Percentiles rank a stretch among this genome's conserved stretches.
These are phyloP conservation scores for Xerocomellus amylosporus DNA, from an alignment of 768 basidiomycete genomes.

Conservation along the genomic window DNA sequence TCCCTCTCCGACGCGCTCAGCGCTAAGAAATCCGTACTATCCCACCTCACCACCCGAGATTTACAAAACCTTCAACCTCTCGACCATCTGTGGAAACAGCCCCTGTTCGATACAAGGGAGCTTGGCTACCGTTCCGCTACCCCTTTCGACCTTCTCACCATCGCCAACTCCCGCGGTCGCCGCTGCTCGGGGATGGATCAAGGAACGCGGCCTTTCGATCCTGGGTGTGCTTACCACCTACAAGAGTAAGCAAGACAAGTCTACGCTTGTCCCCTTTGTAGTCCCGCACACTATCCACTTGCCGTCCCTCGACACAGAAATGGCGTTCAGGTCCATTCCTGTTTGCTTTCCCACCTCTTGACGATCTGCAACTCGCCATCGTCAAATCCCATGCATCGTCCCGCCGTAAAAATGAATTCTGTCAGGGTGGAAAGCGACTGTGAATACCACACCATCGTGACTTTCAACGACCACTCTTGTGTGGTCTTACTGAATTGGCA, in stretches of 20 bases:
- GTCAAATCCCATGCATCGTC: too few relatives aligned
- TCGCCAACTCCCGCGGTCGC: conserved; percentile 11
- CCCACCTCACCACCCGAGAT: conserved; percentile 66
- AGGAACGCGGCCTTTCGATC: conserved; percentile 57
- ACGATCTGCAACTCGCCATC: background rate
- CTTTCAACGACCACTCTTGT: too few relatives aligned
- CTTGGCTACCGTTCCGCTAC: conserved; percentile 77
- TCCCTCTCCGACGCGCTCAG: conserved; percentile 45
- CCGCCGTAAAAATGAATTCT: too few relatives aligned
- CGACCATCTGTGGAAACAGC: conserved; percentile 20
- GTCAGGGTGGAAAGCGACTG: too few relatives aligned
- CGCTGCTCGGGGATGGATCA: conserved; percentile 55
- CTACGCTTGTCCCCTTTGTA: too few relatives aligned
- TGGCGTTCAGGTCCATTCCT: background rate
- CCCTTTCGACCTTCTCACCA: conserved; percentile 43
- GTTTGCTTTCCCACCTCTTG: background rate
- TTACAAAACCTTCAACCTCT: conserved; percentile 67
- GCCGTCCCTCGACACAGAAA: too few relatives aligned
- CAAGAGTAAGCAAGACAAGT: too few relatives aligned
- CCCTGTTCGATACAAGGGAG: conserved; percentile 57
- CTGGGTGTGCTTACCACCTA: conserved; percentile 83
- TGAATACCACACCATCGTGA: too few relatives aligned
- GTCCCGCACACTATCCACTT: too few relatives aligned
- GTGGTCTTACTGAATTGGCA: too few relatives aligned
- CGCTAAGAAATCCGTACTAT: conserved; percentile 63